Conservation (phyloP, 2,329 filamentous ascomycete genomes). For the Sporothrix pallida region DNA sequence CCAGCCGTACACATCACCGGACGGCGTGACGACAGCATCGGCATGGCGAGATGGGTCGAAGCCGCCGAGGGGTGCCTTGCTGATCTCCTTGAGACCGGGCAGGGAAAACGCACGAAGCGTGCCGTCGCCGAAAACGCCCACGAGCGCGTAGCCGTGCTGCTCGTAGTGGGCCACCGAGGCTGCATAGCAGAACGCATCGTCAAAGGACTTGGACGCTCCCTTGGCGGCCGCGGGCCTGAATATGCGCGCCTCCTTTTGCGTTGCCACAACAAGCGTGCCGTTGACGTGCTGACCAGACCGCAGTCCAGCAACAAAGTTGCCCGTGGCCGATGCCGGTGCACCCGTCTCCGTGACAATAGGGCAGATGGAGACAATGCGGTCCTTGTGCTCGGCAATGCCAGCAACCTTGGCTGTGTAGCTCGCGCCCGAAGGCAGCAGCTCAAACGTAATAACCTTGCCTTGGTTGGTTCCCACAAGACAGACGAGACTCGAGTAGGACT, state of each 20-base stretch:
- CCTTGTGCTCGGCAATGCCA: conserved; percentile 71
- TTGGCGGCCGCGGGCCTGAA: conserved; percentile 85
- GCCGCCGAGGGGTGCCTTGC: conserved; percentile 67
- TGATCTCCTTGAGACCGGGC: conserved; percentile 86
- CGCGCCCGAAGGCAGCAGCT: conserved; percentile 77
- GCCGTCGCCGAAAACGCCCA: conserved; percentile 85
- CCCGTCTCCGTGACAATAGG: conserved; percentile 83
- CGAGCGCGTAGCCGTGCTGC: conserved; percentile 75
- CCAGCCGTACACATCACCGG: conserved; percentile 87
- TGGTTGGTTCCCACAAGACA: conserved; percentile 88
- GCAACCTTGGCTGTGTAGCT: conserved; percentile 75
- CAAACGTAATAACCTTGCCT: conserved; percentile 87
- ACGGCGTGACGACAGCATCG: conserved; percentile 72
- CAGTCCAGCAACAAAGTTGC: conserved; percentile 74
- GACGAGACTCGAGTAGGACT: conserved; percentile 91
- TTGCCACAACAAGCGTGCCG: conserved; percentile 75
- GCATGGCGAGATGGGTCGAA: conserved; percentile 76
- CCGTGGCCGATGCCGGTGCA: conserved; percentile 75
- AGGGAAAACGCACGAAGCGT: conserved; percentile 81
- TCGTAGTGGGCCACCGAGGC: conserved; percentile 78
- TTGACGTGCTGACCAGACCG: conserved; percentile 76
- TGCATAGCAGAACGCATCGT: conserved; percentile 79
- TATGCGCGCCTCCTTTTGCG: conserved; percentile 77
- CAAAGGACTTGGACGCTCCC: conserved; percentile 90
- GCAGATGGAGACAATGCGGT: conserved; percentile 73